Base-by-base conservation (phyloP, 805 yeast species). In the Ogataea pilisensis region DNA sequence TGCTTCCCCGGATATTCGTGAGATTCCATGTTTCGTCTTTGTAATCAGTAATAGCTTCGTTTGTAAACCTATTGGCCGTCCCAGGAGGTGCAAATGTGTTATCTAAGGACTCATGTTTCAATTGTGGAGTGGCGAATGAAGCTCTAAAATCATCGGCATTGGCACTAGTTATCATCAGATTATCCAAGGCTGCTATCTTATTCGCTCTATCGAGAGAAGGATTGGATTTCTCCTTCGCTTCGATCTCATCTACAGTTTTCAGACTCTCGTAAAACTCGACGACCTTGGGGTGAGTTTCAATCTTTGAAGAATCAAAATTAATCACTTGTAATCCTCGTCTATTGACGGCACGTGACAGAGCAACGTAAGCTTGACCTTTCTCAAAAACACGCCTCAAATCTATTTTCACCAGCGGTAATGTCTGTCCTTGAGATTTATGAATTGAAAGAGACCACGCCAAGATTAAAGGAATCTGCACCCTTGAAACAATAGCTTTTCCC, bases 361-460 rank as follows among this genome's bases (percentile, higher is more conserved):
- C 99, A 24, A 93, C 99, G 58, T 93, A 93, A 0, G 95, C 95
- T 60, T 93, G 99, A 14, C 95, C 95, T 38, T 78, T 82, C 58
- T 85, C 95, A 51, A 85, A 85, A 18, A 78, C 74, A 46, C 70
- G 74, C 22, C 73, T 67, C 35, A 85, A 61, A 54, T 85, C 90
- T 13, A 85, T 86, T 45, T 75, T 77, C 3, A 85, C 80, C 46
- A 86, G 59, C 31, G 76, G 80, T 34, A 85, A 71, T 0, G 95
- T 84, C 63, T 85, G 95, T 2, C 95, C 95, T 58, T 85, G 95
- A 0, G 93, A 78, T 57, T 85, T 85, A 59, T 93, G 99, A 34
- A 93, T 90, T 0, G 97, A 89, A 33, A 93, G 63, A 0, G 99
- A 89, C 97, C 98, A 93, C 0, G 99, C 95, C n/a, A 90, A 66